Base-by-base conservation (phyloP, 495 filamentous ascomycete species). In the Hypoxylon fragiforme region DNA sequence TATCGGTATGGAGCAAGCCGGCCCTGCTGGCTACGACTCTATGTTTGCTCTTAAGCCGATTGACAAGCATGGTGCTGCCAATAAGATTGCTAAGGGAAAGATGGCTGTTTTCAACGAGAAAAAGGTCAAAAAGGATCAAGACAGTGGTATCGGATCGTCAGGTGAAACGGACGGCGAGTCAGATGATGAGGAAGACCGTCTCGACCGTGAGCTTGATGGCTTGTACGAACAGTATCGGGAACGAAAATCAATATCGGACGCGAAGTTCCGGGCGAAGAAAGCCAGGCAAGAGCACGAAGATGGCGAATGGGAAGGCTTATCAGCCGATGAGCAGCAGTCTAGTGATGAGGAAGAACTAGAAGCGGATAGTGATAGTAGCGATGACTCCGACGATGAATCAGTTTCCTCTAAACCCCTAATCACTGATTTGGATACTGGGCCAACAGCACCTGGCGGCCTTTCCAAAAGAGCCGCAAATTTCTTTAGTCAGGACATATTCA, bases 401-500 rank as follows among this genome's bases (percentile, higher is more conserved):
- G 62, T 57, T 21, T 60, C 65, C 16, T 54, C 62, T 44, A 66
- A 73, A 34, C 66, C 71, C 22, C 74, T 84, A 34, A 61, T 81
- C 40, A 81, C 68, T 7, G 77, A 82, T 46, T 67, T 88, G 24
- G 75, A 83, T 39, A 69, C 69, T 20, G 63, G 67, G 13, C 65
- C 75, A 20, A 70, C 58, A 22, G 76, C 73, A 40, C 62, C 69
- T 19, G 73, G 73, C 7, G 82, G 80, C 3, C 76, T 98, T 7
- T 92, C 90, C 7, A 92, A 88, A 67, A 82, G 88, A 49, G 94
- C 94, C 13, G 77, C 84, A 5, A 74, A 87, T 42, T 99, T 99
- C 73, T 99, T 99, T 64, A 87, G 88, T 54, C 95, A 97, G 63
- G 95, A 95, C 54, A 87, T 97, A 47, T 97, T 99, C 75, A 85